phyloP scores from a whole-genome alignment of 352 stramenopile genomes.

The Peronospora destructor region DNA sequence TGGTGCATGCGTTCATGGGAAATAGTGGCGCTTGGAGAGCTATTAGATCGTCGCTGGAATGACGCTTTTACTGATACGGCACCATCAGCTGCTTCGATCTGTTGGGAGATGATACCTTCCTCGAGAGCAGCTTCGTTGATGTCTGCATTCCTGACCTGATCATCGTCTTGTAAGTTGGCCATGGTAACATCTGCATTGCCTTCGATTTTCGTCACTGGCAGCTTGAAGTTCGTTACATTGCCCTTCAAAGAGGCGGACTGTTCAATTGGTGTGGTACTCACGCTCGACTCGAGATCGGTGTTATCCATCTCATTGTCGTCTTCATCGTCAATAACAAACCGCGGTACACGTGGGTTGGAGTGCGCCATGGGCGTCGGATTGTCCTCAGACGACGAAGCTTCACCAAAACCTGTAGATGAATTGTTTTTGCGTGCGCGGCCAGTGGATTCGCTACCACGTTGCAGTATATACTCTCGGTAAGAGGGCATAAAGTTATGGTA shows the following conservation, averaged over 20 bases:
- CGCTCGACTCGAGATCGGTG: constrained; percentile 28
- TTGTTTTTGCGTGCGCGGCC: constrained; percentile 24
- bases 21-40: constrained; percentile 13
- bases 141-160: constrained; percentile 10
- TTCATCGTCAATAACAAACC: constrained; percentile 74
- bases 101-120: constrained; percentile 8
- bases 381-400: constrained; percentile 44
- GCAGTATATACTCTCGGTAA: constrained; percentile 82
- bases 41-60: constrained; percentile 20
- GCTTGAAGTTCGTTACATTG: constrained; percentile 9
- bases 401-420: constrained; percentile 38
- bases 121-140: constrained; percentile 8
- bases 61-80: constrained; percentile 1
- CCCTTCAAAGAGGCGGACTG: constrained; percentile 1
- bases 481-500: constrained; percentile 87
- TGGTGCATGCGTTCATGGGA: constrained; percentile 17
- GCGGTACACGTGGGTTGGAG: constrained; percentile 45
- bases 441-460: constrained; percentile 49
- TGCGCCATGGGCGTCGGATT: constrained; percentile 49
- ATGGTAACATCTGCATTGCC: constrained; percentile 14
- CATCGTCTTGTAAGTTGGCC: constrained; percentile 32
- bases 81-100: constrained; percentile 1
- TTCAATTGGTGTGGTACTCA: constrained; percentile 6
- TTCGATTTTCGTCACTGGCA: constrained; percentile 7
- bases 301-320: constrained; percentile 48